Conservation (phyloP, 257 asterid species). For the Marsdenia floribunda region DNA sequence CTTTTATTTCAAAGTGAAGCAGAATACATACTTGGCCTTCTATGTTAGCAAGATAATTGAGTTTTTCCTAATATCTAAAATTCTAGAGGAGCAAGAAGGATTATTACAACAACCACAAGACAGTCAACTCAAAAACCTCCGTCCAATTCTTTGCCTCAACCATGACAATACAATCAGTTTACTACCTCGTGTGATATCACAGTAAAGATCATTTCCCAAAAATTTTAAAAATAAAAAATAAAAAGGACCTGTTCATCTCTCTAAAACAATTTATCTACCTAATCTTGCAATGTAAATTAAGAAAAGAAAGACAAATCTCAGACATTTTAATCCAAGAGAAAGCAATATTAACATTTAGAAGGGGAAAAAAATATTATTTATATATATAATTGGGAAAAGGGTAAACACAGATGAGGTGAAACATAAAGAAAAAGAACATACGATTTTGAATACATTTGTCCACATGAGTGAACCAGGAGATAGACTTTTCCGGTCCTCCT, state of each 20-base stretch:
- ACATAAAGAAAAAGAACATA: constrained; percentile 29
- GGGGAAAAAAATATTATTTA: background rate
- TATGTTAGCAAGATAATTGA: background rate
- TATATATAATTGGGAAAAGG: background rate
- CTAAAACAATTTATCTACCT: background rate
- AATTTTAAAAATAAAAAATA: too few species aligned
- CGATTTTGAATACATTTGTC: constrained; percentile 95
- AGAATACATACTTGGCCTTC: background rate
- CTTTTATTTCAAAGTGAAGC: background rate
- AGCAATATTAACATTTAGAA: background rate
- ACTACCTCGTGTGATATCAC: background rate
- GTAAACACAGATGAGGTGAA: background rate
- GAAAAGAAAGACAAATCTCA: background rate
- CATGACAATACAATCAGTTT: background rate
- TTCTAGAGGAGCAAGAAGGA: background rate
- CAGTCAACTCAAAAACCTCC: background rate
- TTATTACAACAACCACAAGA: background rate
- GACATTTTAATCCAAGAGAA: background rate
- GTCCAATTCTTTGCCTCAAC: background rate
- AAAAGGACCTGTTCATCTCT: background rate
- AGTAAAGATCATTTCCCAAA: background rate
- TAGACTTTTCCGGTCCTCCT: constrained; percentile 5
- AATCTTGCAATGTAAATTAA: background rate
- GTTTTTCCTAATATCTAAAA: background rate
- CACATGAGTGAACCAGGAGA: constrained; percentile 46